A percentile compares a stretch with the other conserved stretches of the same genome.
Conservation (phyloP, 2,329 filamentous ascomycete genomes). For the Penicillium decumbens region DNA sequence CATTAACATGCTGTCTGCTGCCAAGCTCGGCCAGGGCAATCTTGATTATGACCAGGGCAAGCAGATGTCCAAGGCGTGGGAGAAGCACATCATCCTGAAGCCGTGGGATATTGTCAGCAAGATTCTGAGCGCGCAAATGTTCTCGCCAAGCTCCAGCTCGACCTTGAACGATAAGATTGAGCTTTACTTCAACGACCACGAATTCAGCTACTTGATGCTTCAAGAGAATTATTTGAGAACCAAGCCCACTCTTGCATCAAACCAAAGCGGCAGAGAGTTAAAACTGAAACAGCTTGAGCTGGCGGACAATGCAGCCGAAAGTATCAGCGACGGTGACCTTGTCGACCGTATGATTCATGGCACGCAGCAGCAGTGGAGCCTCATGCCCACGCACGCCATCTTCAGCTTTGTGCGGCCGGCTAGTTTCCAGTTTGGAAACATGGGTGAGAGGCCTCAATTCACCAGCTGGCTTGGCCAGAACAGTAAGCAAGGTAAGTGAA, state of each 20-base stretch:
- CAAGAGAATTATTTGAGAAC: slow-evolving; percentile 95
- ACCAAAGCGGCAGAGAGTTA: slow-evolving; percentile 62
- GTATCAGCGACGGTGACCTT: slow-evolving; percentile 93
- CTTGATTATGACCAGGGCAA: slow-evolving; percentile 85
- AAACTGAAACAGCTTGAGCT: slow-evolving; percentile 81
- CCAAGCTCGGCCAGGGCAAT: slow-evolving; percentile 75
- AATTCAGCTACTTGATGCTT: slow-evolving; percentile 95
- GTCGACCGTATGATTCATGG: slow-evolving; percentile 98
- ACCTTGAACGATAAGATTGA: slow-evolving; percentile 97
- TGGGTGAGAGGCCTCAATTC: slow-evolving; percentile 68
- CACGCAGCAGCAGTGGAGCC: slow-evolving; percentile 93
- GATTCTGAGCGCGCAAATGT: slow-evolving; percentile 82
- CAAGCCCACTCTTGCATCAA: slow-evolving; percentile 63
- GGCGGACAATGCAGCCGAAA: slow-evolving; percentile 81
- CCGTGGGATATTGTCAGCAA: slow-evolving; percentile 97
- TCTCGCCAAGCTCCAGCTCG: slow-evolving; percentile 73
- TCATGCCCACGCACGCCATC: slow-evolving; percentile 94
- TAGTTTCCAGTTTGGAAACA: slow-evolving; percentile 76
- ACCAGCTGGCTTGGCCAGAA: slow-evolving; percentile 94
- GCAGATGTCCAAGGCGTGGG: slow-evolving; percentile 94
- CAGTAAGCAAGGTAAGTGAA: slow-evolving; percentile 67
- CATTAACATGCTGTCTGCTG: slow-evolving; percentile 96
- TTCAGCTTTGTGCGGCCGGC: slow-evolving; percentile 93
- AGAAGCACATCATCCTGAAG: slow-evolving; percentile 94
- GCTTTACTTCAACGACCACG: slow-evolving; percentile 98